These are phyloP conservation scores for Fusarium brachygibbosum DNA, from an alignment of 2,329 filamentous ascomycete species.

Conservation along the genomic window DNA sequence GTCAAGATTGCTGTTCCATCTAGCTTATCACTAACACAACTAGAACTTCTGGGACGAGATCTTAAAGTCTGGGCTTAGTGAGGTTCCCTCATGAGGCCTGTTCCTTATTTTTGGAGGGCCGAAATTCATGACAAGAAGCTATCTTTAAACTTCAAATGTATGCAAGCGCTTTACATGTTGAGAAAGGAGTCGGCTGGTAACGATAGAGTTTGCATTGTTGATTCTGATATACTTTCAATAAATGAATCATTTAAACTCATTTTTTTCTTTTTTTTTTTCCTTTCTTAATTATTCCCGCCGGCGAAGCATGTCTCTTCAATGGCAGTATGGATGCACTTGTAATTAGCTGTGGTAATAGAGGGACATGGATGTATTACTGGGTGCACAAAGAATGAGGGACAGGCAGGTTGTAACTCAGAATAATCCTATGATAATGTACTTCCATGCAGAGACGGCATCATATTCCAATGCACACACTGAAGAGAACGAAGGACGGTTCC, in stretches of 20 bases:
- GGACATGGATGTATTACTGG: no score
- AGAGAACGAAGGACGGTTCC: background rate
- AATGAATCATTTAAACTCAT: background rate
- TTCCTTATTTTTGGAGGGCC: no score
- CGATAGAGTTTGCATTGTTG: background rate
- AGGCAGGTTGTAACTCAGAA: no score
- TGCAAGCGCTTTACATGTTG: background rate
- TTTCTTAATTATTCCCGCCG: background rate
- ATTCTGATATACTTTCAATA: background rate
- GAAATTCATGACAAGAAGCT: background rate
- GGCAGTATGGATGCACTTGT: background rate
- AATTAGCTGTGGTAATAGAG: no score
- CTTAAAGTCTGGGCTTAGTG: background rate
- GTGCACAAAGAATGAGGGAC: no score
- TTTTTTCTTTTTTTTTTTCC: background rate
- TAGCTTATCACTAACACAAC: background rate
- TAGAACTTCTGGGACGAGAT: constrained; percentile 8
- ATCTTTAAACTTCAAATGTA: background rate
- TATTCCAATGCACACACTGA: no score
- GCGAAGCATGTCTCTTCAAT: background rate
- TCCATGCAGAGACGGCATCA: no score
- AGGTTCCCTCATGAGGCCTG: background rate
- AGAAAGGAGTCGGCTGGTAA: background rate
- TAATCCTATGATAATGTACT: no score
- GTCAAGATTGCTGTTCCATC: background rate